phyloP scores from a whole-genome alignment of 306 rosid genomes.

The Quillaja saponaria region DNA sequence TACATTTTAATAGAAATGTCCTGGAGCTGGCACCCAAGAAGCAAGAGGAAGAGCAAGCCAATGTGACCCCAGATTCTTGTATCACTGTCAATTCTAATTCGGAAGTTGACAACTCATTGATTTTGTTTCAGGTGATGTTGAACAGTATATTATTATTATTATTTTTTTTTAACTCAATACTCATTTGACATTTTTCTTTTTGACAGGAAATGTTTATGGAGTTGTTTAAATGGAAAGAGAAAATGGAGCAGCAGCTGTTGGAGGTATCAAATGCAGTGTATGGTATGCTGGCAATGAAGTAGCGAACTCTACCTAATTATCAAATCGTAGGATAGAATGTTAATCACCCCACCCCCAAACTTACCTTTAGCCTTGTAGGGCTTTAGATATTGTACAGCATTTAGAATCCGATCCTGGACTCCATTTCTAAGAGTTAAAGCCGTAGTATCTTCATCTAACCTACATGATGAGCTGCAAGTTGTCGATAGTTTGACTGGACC shows the following conservation, averaged over 20 bases:
- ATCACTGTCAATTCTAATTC: conserved; percentile 63
- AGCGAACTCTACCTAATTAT: conserved; percentile 1
- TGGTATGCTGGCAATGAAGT: conserved; percentile 54
- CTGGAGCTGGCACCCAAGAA: conserved; percentile 40
- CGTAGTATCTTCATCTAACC: conserved; percentile 32
- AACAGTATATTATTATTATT: background rate
- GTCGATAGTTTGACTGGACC: conserved; percentile 39
- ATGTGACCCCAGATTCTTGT: conserved; percentile 77
- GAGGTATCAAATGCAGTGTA: conserved; percentile 60
- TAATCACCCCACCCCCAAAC: conserved; percentile 28
- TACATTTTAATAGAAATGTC: conserved; percentile 43
- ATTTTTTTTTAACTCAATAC: conserved; percentile 1
- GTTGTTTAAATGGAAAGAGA: conserved; percentile 74
- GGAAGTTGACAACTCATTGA: conserved; percentile 55
- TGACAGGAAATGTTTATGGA: conserved; percentile 77
- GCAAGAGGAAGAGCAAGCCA: conserved; percentile 53
- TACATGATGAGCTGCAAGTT: conserved; percentile 40
- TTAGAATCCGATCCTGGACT: conserved; percentile 35
- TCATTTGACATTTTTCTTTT: conserved; percentile 10
- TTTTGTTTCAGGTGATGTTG: conserved; percentile 65
- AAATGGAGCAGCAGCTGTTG: conserved; percentile 65
- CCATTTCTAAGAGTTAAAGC: conserved; percentile 30
- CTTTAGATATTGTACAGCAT: conserved; percentile 57
- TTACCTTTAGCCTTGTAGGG: conserved; percentile 39
- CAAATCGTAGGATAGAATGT: conserved; percentile 41